Percentiles rank a stretch among this genome's conserved stretches.
Conservation (phyloP, 345 rosid species). For the Eucalyptus sp. region DNA sequence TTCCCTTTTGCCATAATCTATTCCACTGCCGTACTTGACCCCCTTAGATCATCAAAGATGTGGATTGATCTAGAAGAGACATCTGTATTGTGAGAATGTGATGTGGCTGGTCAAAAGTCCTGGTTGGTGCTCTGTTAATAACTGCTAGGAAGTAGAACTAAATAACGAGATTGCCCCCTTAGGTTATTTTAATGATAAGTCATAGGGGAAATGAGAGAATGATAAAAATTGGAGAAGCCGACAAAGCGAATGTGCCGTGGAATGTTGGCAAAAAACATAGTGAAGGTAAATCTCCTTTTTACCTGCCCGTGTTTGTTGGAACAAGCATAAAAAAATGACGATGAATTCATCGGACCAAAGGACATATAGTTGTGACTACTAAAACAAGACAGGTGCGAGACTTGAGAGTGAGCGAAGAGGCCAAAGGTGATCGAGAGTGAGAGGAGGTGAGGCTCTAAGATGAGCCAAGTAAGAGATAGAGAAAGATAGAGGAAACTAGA, state of each 20-base stretch:
- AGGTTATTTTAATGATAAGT: not conserved
- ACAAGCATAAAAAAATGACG: too few species aligned
- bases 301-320: accelerated
- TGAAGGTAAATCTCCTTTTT: not conserved
- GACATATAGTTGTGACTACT: too few species aligned
- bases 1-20: not conserved
- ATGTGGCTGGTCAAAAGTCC: conserved; percentile 1
- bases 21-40: not conserved
- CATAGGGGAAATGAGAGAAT: accelerated
- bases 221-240: not conserved
- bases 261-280: not conserved
- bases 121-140: not conserved
- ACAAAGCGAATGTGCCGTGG: not conserved
- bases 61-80: not conserved
- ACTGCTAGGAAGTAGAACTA: not conserved
- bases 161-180: not conserved
- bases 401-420: too few species aligned
- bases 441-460: too few species aligned
- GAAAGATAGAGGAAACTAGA: too few species aligned
- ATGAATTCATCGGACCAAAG: too few species aligned
- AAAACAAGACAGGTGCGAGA: too few species aligned
- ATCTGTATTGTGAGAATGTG: not conserved
- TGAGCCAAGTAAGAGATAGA: too few species aligned
- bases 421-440: too few species aligned
- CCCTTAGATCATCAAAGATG: not conserved